Base-by-base conservation (phyloP, 2,329 filamentous ascomycete genomes). In the Neofusicoccum sp. region DNA sequence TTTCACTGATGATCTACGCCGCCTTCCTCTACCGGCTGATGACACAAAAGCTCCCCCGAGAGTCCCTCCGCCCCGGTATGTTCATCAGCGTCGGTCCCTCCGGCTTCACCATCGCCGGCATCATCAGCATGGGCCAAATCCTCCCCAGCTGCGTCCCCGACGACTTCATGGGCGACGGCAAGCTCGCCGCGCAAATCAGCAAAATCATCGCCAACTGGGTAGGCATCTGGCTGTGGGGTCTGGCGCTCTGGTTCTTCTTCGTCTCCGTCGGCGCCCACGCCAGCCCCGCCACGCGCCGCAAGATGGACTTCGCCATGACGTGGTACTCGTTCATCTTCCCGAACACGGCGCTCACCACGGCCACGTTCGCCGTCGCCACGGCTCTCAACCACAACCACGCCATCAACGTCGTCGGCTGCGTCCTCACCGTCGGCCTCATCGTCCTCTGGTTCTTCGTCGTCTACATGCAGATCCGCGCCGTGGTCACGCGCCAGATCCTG, bases 281-380 rank as follows among this genome's bases (percentile, higher is more conserved):
- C 83, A 89, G 87, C 34, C 88, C 89, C 56, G 80, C 88, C 22
- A 79, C 82, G 0, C 79, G 84, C 9, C 82, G 83, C 41, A 84
- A 81, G 61, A 86, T 93, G 79, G 83, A 87, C 3, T 95, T 93
- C 70, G 88, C 90, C 16, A 93, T 95, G 90, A 91, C 88, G 1
- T 96, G 91, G 88, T 95, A 89, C 76, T 91, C 87, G 3, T 94
- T 93, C 74, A 83, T 93, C 4, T 93, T 93, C 70, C 90, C 91
- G 1, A 92, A 93, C 68, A 93, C 90, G 0, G 90, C 89, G 0
- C 77, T 92, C 64, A 85, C 84, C 41, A 90, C 88, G 0, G 89
- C 90, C 0, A 95, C 91, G 0, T 87, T 90, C 67, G 85, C 88
- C 2, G 84, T 95, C 56, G 89, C 85, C 0, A 80, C 82, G 8